Percentiles rank a stretch among this genome's conserved stretches.
Evolutionary conservation across 2,329 filamentous ascomycete species (phyloP).

Genomic region (Talaromyces sp.): DNA sequence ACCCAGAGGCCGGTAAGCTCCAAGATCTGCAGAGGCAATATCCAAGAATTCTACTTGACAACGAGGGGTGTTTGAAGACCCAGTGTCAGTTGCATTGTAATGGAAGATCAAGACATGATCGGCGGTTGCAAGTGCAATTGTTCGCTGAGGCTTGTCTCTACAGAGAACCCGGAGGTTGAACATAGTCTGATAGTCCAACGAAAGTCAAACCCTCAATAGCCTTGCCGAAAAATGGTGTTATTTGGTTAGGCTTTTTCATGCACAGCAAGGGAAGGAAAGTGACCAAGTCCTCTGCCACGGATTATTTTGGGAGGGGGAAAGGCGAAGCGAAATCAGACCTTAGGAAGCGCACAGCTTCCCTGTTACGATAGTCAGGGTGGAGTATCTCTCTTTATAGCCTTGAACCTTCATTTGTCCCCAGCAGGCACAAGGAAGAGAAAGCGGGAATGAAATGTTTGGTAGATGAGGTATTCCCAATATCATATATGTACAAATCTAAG

Average conservation of each 20-base stretch:
- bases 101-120: constrained; percentile 83
- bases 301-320: too few species aligned
- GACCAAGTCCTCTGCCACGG: not conserved
- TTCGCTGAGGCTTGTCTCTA: constrained; percentile 82
- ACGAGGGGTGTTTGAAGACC: constrained; percentile 54
- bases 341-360: too few species aligned
- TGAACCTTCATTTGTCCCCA: too few species aligned
- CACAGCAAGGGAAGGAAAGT: not conserved
- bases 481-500: not conserved
- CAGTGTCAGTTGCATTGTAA: constrained; percentile 67
- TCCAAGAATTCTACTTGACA: constrained; percentile 89
- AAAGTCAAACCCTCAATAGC: not conserved
- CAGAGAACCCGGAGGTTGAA: constrained; percentile 75
- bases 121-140: constrained; percentile 80
- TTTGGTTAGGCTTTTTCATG: not conserved
- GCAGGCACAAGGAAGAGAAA: not conserved
- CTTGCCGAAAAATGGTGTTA: too few species aligned
- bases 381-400: too few species aligned
- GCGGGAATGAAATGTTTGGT: not conserved
- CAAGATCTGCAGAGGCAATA: constrained; percentile 65
- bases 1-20: constrained; percentile 76
- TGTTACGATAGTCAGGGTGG: too few species aligned
- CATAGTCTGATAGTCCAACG: constrained; percentile 37
- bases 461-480: not conserved
- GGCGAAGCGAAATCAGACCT: too few species aligned